Conservation (phyloP, 176 grass and related monocot genomes). For the Puccinellia tenuiflora region DNA sequence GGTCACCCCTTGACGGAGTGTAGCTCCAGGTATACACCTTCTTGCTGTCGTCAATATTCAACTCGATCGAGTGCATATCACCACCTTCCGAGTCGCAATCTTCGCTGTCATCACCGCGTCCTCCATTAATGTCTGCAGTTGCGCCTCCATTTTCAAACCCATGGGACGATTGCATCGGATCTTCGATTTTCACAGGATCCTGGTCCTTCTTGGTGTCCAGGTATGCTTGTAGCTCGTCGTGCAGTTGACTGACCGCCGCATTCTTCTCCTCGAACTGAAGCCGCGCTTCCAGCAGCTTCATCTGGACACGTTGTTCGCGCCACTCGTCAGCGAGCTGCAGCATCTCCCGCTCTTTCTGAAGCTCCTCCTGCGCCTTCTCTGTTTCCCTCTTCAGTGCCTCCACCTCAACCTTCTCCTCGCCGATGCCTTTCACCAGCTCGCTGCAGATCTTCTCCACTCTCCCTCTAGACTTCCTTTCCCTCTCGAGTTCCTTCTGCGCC, state of each 20-base stretch:
- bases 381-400: constrained; percentile 70
- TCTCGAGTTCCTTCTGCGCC: constrained; percentile 49
- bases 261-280: constrained; percentile 94
- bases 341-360: constrained; percentile 85
- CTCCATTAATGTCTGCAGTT: background rate
- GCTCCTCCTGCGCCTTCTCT: constrained; percentile 46
- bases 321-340: constrained; percentile 80
- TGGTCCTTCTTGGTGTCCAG: constrained; percentile 38
- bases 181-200: background rate
- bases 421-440: constrained; percentile 60
- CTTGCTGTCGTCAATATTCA: constrained; percentile 58
- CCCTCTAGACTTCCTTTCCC: constrained; percentile 54
- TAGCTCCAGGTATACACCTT: constrained; percentile 51
- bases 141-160: constrained; percentile 8
- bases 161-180: background rate
- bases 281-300: constrained; percentile 79
- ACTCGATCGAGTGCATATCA: constrained; percentile 69
- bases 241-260: constrained; percentile 56
- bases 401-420: constrained; percentile 47
- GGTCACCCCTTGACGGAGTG: constrained; percentile 2
- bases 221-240: constrained; percentile 50
- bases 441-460: constrained; percentile 62
- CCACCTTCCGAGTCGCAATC: constrained; percentile 37
- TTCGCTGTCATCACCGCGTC: background rate
- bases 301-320: constrained; percentile 87